Evolutionary conservation across 176 grass and related monocot species (phyloP), one percentile per base, ranked within the genome.

Genomic region (Echinochloa phyllopogon): DNA sequence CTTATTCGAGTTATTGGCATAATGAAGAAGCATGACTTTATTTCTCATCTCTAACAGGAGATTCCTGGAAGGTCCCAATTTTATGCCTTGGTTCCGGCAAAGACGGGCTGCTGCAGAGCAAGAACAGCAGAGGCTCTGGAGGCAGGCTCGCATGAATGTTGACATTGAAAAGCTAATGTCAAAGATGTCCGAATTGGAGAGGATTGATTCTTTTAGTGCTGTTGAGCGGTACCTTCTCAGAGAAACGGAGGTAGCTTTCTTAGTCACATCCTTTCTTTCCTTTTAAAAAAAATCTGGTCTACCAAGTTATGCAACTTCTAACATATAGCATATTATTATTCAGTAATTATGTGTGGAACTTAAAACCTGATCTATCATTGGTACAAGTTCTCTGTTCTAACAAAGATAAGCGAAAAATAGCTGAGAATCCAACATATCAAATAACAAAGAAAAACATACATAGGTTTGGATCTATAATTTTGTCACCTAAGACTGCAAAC

Each of bases 21-120:
- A 75, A 66, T 36, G 20, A 74, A 15, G 59, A 90, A 74, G 51
- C 59, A 67, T 51, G 50, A 51, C 39, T 20, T 43, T 39, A 17
- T 16, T 82, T 77, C 59, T 68, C 33, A 52, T 75, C n/a, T 74
- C 67, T 27, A 77, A 81, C 83, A 99, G 96, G 82, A 85, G 82
- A 76, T 99, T 99, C 72, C 57, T 99, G 38, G 91, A 87, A 87
- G 96, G 96, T 9, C 88, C 85, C 36, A 99, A 99, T 75, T 99
- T 99, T 60, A 96, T 95, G 96, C 96, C 91, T 63, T 99, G 96
- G 96, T 96, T 99, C 70, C 89, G 85, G 77, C 92, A 84, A 91
- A 96, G 91, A 53, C 87, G 96, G n/a, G 84, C 89, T 81, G 81
- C 89, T 62, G 89, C 91, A 48, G 91, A 99, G 65, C 84, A 88